Evolutionary conservation across 1,284 basidiomycete genomes (phyloP), one percentile per base, ranked within the genome.

Genomic region (Ustilago loliicola): DNA sequence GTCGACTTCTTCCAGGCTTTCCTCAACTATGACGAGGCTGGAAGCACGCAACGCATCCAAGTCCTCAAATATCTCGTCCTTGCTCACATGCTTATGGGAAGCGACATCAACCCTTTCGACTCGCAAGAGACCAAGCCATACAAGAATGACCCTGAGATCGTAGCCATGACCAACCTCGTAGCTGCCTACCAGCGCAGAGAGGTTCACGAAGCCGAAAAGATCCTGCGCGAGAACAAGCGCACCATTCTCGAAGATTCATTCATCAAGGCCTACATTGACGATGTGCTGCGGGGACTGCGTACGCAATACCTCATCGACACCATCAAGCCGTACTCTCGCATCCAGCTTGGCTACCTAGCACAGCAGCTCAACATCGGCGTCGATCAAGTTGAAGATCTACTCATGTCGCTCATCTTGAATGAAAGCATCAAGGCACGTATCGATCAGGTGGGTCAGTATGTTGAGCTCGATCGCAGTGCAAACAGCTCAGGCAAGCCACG

Each of bases 51-150:
- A 85, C 91, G 97, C 40, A 98, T 98, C 60, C 95, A 98, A 88
- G 96, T 99, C 5, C 90, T 99, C 76, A 99, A 99, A 87, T 99
- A 99, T 84, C 91, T 99, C 13, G 97, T 99, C 3, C 90, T 99
- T 36, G 94, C 96, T 3, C 96, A 98, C 88, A 98, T 99, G 96
- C 89, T 99, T 69, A 98, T 94, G 81, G 96, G 96, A 52, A 96
- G 94, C 84, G 95, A 96, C 83, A 97, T 99, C 88, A 98, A 99
- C 86, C 97, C 97, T 0, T 99, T 99, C 86, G 97, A 99, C 88
- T 96, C 94, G 83, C 96, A 99, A 87, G 97, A 99, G 88, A 99
- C 96, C 8, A 99, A 99, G 86, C 97, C 97, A 90, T 99, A 99
- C 88, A 98, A 98, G 89, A 94, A 91, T 71, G 94, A 99, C 83